These are phyloP conservation scores for Protomyces gravidus DNA, from an alignment of 1,139 yeast species.

Conservation along the genomic window DNA sequence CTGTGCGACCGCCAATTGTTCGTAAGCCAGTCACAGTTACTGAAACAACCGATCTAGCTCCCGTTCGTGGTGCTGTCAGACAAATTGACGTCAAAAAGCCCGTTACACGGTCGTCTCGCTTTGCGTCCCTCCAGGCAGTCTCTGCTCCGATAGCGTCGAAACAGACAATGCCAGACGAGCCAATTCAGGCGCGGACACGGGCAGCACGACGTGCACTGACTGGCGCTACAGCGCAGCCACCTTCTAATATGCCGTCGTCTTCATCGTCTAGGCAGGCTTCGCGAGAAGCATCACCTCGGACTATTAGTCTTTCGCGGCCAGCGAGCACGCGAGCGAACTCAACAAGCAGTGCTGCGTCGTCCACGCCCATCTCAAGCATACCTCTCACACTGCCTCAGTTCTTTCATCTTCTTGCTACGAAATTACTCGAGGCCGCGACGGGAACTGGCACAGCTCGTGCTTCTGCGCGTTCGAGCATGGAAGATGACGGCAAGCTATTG, in stretches of 20 bases:
- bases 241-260: background rate
- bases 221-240: background rate
- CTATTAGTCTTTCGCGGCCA: background rate
- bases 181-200: constrained; percentile 1
- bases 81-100: background rate
- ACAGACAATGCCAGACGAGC: background rate
- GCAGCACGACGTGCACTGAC: constrained; percentile 1
- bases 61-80: constrained; percentile 10
- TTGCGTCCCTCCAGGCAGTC: background rate
- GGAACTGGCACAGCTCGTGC: background rate
- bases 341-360: background rate
- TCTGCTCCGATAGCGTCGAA: background rate
- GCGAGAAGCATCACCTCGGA: background rate
- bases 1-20: background rate
- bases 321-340: background rate
- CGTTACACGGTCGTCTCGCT: constrained; percentile 16
- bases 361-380: background rate
- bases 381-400: background rate
- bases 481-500: background rate
- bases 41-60: background rate
- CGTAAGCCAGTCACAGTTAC: background rate
- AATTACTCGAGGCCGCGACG: background rate
- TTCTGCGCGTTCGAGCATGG: background rate
- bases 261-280: background rate
- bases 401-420: background rate